phyloP scores from a whole-genome alignment of 768 basidiomycete genomes.

The Daedaleopsis sinensis region DNA sequence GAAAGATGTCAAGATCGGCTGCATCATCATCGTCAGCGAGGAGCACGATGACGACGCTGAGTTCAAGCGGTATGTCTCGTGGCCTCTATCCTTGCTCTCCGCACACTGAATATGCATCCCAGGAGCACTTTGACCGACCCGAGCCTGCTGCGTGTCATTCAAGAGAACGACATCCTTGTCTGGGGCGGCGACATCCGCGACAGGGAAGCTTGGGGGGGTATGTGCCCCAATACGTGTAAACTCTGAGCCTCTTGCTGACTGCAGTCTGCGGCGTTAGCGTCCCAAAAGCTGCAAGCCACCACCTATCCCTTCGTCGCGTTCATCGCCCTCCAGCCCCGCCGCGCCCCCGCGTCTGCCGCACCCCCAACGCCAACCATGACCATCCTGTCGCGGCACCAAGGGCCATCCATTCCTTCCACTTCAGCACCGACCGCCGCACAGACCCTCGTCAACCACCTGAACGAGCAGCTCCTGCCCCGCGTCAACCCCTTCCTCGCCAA shows the following conservation, averaged over 20 bases:
- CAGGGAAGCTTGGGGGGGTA: constrained; percentile 79
- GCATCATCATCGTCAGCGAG: constrained; percentile 81
- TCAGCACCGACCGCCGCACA: constrained; percentile 62
- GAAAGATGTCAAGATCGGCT: constrained; percentile 70
- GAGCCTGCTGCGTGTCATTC: constrained; percentile 65
- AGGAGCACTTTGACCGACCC: constrained; percentile 80
- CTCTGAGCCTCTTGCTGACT: neutral
- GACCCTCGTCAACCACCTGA: constrained; percentile 67
- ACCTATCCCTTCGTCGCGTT: constrained; percentile 95
- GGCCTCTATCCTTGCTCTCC: neutral
- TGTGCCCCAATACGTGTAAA: constrained; percentile 7
- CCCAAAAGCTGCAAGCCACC: constrained; percentile 81
- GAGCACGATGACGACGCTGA: constrained; percentile 89
- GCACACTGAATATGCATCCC: neutral
- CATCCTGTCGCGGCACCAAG: constrained; percentile 86
- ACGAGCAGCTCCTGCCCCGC: constrained; percentile 76
- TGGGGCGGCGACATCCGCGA: constrained; percentile 95
- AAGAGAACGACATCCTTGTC: constrained; percentile 75
- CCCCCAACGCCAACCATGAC: constrained; percentile 60
- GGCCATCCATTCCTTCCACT: constrained; percentile 49
- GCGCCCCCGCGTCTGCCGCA: constrained; percentile 40
- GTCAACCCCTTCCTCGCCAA: constrained; percentile 74
- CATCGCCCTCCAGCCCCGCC: constrained; percentile 80
- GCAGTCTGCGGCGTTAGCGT: constrained; percentile 38
- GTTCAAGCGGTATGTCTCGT: constrained; percentile 72